Conservation (phyloP, 2,329 filamentous ascomycete genomes). For the Ceratocystis smalleyi region DNA sequence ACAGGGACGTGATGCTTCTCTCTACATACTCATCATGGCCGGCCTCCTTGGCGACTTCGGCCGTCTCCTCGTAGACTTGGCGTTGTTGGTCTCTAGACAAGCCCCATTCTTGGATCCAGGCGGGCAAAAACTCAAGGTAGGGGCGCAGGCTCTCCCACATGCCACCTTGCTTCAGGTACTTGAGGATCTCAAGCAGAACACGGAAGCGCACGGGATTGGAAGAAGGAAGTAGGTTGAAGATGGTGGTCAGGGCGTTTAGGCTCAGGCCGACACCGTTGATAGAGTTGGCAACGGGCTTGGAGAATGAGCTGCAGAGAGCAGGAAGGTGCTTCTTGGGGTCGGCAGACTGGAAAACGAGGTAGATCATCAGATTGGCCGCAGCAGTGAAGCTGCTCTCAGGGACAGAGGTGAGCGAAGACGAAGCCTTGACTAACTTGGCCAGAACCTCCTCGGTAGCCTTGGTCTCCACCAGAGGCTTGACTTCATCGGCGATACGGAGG, state of each 20-base stretch:
- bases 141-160: slow-evolving; percentile 73
- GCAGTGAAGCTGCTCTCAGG: slow-evolving; percentile 95
- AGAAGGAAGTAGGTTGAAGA: slow-evolving; percentile 83
- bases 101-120: slow-evolving; percentile 73
- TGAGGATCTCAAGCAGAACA: slow-evolving; percentile 77
- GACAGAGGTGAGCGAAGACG: slow-evolving; percentile 60
- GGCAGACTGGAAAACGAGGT: slow-evolving; percentile 75
- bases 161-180: slow-evolving; percentile 58
- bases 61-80: slow-evolving; percentile 68
- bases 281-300: slow-evolving; percentile 71
- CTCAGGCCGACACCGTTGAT: slow-evolving; percentile 72
- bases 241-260: slow-evolving; percentile 77
- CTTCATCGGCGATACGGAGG: slow-evolving; percentile 66
- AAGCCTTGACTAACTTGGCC: slow-evolving; percentile 74
- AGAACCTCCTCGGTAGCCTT: slow-evolving; percentile 75
- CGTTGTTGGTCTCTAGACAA: slow-evolving; percentile 67
- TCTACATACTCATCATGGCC: slow-evolving; percentile 57
- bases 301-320: slow-evolving; percentile 76
- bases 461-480: slow-evolving; percentile 57
- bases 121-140: slow-evolving; percentile 67
- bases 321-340: slow-evolving; percentile 76
- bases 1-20: not conserved
- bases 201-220: slow-evolving; percentile 71
- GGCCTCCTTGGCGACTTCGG: slow-evolving; percentile 62
- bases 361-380: slow-evolving; percentile 91